Base-by-base conservation (phyloP, 2,329 filamentous ascomycete species). In the Xenoacremonium recifei region DNA sequence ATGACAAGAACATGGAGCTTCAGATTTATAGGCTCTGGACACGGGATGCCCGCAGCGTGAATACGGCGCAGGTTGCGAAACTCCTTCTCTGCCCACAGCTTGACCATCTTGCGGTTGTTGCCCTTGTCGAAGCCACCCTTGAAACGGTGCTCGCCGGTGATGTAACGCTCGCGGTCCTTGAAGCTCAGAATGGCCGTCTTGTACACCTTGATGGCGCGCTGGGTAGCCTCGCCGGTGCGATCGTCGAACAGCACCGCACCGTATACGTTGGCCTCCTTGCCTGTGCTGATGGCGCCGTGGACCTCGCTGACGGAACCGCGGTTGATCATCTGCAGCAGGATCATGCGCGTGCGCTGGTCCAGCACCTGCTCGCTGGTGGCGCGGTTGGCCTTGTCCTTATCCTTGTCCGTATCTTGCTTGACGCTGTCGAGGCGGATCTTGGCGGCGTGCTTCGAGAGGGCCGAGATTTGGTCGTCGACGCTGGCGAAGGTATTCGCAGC, bases 181-280 rank as follows among this genome's bases (percentile, higher is more conserved):
- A 99, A 99, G 18, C 95, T 90, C 21, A 99, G 73, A 51, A 99
- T 99, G 40, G 88, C 87, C 6, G 93, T 99, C 77, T 99, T 99
- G 80, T 99, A 99, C 37, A 99, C 89, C 71, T 99, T 99, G 74
- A 97, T 90, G 11, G 93, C 93, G 36, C 89, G 82, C 59, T 96
- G 89, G 1, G 83, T 68, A 1, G 79, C 70, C 16, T 75, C 69
- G 29, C 73, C 72, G 6, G 77, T 65, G 17, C 63, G 68, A 9
- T 78, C 76, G 6, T 81, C 72, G 37, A 80, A 72, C 3, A 82
- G 78, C 10, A 95, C 77, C 15, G 92, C 90, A 50, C 95, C 89
- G 69, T 99, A 99, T 19, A 99, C 93, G 64, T 99, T 99, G 46
- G 93, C 93, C 67, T 99, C 93, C 65, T 99, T 99, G 42, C 93